Conservation (phyloP, 495 filamentous ascomycete species). For the Beverwykella pulmonaria region DNA sequence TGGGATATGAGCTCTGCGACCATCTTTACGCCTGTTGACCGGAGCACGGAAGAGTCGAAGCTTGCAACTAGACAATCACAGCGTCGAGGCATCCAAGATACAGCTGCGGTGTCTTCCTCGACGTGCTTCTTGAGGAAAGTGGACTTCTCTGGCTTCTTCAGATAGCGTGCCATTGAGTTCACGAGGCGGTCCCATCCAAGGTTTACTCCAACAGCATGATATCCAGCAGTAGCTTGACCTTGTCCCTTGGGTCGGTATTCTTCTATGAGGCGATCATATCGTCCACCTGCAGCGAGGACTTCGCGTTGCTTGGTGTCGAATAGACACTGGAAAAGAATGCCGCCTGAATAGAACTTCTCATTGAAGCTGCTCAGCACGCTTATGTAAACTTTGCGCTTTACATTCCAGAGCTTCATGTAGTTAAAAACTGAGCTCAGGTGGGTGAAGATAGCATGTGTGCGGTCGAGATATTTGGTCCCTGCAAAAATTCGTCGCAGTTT, state of each 20-base stretch:
- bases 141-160: constrained; percentile 60
- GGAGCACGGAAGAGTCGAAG: constrained; percentile 76
- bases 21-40: constrained; percentile 72
- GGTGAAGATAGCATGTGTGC: constrained; percentile 70
- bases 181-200: constrained; percentile 83
- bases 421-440: constrained; percentile 75
- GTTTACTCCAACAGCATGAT: constrained; percentile 89
- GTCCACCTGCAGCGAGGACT: constrained; percentile 90
- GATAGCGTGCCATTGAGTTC: constrained; percentile 64
- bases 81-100: constrained; percentile 45
- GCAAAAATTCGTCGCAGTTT: constrained; percentile 75
- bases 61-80: constrained; percentile 90
- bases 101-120: constrained; percentile 46
- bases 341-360: constrained; percentile 87
- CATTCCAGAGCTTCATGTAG: constrained; percentile 73
- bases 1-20: constrained; percentile 79
- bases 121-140: constrained; percentile 60
- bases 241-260: constrained; percentile 65
- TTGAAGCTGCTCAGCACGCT: constrained; percentile 86
- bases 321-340: constrained; percentile 87
- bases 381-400: constrained; percentile 79
- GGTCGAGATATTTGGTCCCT: constrained; percentile 66
- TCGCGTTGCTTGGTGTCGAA: constrained; percentile 83
- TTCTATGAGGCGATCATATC: constrained; percentile 85
- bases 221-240: constrained; percentile 43